Base-by-base conservation (phyloP, 305 asterid genomes). In the Plantago coronopus region DNA sequence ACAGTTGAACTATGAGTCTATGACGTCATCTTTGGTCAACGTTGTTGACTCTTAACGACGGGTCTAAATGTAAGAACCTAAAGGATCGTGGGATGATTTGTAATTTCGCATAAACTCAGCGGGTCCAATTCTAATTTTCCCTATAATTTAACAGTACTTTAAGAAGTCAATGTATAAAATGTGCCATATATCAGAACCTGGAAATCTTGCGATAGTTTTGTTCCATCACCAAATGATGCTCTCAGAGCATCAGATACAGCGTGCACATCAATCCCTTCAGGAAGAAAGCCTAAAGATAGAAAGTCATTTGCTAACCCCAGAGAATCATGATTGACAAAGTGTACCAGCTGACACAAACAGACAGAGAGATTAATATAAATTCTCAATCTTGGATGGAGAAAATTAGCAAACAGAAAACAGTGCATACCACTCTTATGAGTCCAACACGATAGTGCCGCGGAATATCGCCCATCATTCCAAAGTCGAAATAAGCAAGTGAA, bases 391-490 rank as follows among this genome's bases (percentile, higher is more conserved):
- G 25, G 40, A 29, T 50, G 61, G 54, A 58, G 65, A 65, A 53
- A 42, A 68, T 48, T 47, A 38, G 20, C 19, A 61, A 61, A 38
- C 48, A 43, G 57, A 57, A 15, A 37, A 25, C n/a, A 34, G 0
- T 34, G 53, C 81, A 76, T 74, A 93, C 98, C 95, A 93, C 79
- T 85, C 82, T 83, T 73, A 87, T 93, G 69, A 93, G 96, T 65
- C 98, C 98, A 61, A 89, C 89, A 47, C 98, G 96, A 61, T 86
- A 89, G 76, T 91, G 98, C 59, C 91, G 88, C 20, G 99, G 99
- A 72, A 89, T 87, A 77, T 93, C 83, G 49, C 99, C 97, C 99
- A 89, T 93, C 99, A 93, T 93, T 59, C 99, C 99, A 48, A 89
- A 93, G 78, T 93, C 99, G 74, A 93, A 89, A 74, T 89, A 93